These are phyloP conservation scores for Echinosophora koreensis DNA, from an alignment of 306 rosid species.

Conservation along the genomic window DNA sequence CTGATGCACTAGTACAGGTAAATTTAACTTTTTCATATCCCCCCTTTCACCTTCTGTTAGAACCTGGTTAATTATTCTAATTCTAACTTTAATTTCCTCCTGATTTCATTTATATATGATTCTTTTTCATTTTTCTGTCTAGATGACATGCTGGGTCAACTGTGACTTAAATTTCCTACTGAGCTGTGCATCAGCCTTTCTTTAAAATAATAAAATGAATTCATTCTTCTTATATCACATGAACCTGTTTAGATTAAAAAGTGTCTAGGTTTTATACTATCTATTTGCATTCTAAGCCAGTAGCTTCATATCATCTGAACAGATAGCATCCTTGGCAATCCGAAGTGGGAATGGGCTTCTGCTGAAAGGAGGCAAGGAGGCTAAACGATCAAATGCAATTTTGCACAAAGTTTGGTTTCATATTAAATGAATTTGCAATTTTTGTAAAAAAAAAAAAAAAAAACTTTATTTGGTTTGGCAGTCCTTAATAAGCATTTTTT, in stretches of 20 bases:
- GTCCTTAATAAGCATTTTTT: slow-evolving; percentile 8
- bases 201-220: slow-evolving; percentile 27
- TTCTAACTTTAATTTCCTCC: slow-evolving; percentile 16
- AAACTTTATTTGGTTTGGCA: slow-evolving; percentile 27
- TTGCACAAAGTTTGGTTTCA: slow-evolving; percentile 78
- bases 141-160: slow-evolving; percentile 29
- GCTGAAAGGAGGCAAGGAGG: slow-evolving; percentile 99
- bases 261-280: slow-evolving; percentile 5
- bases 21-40: slow-evolving; percentile 17
- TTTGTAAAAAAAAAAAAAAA: not conserved
- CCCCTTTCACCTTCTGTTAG: not conserved
- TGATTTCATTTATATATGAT: not conserved
- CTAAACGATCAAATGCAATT: slow-evolving; percentile 89
- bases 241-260: slow-evolving; percentile 5
- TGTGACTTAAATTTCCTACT: slow-evolving; percentile 4
- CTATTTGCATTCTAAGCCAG: slow-evolving; percentile 42
- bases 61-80: slow-evolving; percentile 20
- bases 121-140: slow-evolving; percentile 29
- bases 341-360: slow-evolving; percentile 98
- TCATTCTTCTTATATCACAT: slow-evolving; percentile 18
- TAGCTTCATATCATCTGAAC: slow-evolving; percentile 48
- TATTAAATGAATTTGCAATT: slow-evolving; percentile 33
- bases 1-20: slow-evolving; percentile 97
- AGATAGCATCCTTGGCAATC: slow-evolving; percentile 97
- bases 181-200: slow-evolving; percentile 24